A percentile compares a stretch with the other conserved stretches of the same genome.
phyloP scores from a whole-genome alignment of 352 stramenopile genomes.

The Saprolegnia diclina region DNA sequence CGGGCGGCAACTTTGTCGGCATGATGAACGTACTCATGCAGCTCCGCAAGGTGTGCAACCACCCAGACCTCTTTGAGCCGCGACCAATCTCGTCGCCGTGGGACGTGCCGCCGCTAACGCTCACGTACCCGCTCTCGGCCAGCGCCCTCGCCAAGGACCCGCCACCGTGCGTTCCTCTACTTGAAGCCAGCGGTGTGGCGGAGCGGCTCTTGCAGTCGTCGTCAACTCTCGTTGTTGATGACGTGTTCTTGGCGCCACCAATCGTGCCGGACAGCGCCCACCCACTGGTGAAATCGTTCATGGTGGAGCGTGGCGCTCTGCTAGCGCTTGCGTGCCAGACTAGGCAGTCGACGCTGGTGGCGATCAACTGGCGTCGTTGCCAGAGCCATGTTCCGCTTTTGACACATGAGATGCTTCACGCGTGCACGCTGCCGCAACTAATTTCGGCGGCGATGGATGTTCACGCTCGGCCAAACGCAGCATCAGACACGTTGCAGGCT shows the following conservation, averaged over 20 bases:
- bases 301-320: neutral
- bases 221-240: conserved; percentile 28
- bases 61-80: conserved; percentile 98
- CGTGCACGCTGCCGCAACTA: conserved; percentile 53
- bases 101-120: conserved; percentile 38
- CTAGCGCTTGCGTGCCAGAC: neutral
- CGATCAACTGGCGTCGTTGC: conserved; percentile 12
- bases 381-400: neutral
- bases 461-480: conserved; percentile 29
- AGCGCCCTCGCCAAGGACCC: neutral
- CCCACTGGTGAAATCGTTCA: neutral
- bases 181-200: too few relatives aligned
- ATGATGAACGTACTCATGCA: conserved; percentile 99
- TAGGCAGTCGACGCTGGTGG: neutral
- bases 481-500: conserved; percentile 36
- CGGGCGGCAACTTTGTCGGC: conserved; percentile 89
- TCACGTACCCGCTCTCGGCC: conserved; percentile 8
- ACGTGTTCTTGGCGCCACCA: conserved; percentile 23
- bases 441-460: conserved; percentile 72
- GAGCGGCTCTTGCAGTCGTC: neutral
- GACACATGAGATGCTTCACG: conserved; percentile 35
- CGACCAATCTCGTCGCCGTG: conserved; percentile 96
- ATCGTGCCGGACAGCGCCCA: neutral
- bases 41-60: conserved; percentile 96
- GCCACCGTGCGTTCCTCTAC: neutral